These are phyloP conservation scores for Dictyostelium capitatum DNA, from an alignment of 78 protist genomes.

Conservation along the genomic window DNA sequence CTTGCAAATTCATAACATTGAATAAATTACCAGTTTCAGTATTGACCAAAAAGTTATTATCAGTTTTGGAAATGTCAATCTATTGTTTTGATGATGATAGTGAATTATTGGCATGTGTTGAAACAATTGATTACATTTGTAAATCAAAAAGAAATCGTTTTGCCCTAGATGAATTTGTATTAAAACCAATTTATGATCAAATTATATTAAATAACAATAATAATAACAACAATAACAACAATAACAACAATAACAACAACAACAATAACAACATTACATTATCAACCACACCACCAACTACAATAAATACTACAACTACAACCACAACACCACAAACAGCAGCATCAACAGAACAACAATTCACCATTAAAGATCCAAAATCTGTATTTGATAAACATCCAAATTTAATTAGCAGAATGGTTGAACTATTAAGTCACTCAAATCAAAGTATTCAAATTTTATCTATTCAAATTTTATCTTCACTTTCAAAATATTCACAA, in stretches of 20 bases:
- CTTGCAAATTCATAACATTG: neutral
- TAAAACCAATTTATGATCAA: constrained; percentile 69
- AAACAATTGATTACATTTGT: constrained; percentile 29
- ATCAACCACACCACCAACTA: constrained; percentile 10
- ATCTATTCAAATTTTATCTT: constrained; percentile 15
- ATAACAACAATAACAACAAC: neutral
- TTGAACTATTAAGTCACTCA: constrained; percentile 54
- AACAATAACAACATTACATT: neutral
- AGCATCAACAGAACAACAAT: neutral
- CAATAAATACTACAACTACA: neutral
- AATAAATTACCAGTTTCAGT: constrained; percentile 7
- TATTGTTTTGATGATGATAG: constrained; percentile 47
- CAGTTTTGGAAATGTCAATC: constrained; percentile 40
- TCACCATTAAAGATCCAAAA: constrained; percentile 15
- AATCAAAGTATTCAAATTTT: constrained; percentile 29
- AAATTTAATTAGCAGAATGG: constrained; percentile 30
- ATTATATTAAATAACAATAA: neutral
- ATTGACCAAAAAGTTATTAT: neutral
- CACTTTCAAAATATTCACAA: constrained; percentile 38
- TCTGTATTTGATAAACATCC: neutral
- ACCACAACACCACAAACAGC: constrained; percentile 15
- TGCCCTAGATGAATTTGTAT: neutral
- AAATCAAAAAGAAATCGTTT: constrained; percentile 23
- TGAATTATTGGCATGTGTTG: constrained; percentile 53
- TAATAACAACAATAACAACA: neutral